Percentiles rank a stretch among this genome's conserved stretches.
Evolutionary conservation across 2,329 filamentous ascomycete genomes (phyloP).

Genomic region (Penicillium frequentans): DNA sequence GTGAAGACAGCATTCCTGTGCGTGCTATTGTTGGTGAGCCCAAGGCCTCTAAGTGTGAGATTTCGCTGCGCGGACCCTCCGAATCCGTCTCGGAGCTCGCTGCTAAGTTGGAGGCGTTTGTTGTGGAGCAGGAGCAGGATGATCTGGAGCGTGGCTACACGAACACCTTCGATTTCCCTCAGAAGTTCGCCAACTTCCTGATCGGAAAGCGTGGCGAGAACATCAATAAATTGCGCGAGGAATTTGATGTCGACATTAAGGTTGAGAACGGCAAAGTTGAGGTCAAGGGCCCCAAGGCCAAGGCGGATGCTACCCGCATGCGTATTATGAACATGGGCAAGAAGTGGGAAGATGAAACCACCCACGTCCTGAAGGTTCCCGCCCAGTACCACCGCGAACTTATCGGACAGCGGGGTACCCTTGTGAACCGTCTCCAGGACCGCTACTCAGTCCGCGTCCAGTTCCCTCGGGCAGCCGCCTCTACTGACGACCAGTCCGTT

Average conservation of each 20-base stretch:
- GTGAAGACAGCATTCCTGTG: conserved; percentile 55
- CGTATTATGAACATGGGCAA: conserved; percentile 78
- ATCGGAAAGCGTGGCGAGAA: conserved; percentile 68
- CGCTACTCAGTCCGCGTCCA: conserved; percentile 94
- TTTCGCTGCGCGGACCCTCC: conserved; percentile 75
- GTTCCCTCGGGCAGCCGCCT: conserved; percentile 68
- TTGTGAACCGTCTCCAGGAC: conserved; percentile 88
- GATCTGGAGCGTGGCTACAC: conserved; percentile 92
- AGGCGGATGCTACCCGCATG: conserved; percentile 81
- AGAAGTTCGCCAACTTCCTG: conserved; percentile 88
- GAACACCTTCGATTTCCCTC: conserved; percentile 85
- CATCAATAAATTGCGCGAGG: conserved; percentile 67
- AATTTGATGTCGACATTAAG: conserved; percentile 76
- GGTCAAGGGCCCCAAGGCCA: conserved; percentile 92
- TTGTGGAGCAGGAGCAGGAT: conserved; percentile 85
- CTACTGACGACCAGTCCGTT: conserved; percentile 68
- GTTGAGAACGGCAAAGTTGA: conserved; percentile 93
- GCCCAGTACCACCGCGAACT: conserved; percentile 92
- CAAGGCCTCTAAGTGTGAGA: conserved; percentile 41
- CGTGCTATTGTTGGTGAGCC: conserved; percentile 53
- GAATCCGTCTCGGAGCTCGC: conserved; percentile 70
- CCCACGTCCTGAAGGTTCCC: conserved; percentile 82
- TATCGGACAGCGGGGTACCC: conserved; percentile 81
- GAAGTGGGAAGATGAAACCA: conserved; percentile 87
- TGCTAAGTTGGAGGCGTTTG: conserved; percentile 72